Percentiles rank a stretch among this genome's conserved stretches.
Conservation (phyloP, 2,329 filamentous ascomycete species). For the Metarhizium brunneum region DNA sequence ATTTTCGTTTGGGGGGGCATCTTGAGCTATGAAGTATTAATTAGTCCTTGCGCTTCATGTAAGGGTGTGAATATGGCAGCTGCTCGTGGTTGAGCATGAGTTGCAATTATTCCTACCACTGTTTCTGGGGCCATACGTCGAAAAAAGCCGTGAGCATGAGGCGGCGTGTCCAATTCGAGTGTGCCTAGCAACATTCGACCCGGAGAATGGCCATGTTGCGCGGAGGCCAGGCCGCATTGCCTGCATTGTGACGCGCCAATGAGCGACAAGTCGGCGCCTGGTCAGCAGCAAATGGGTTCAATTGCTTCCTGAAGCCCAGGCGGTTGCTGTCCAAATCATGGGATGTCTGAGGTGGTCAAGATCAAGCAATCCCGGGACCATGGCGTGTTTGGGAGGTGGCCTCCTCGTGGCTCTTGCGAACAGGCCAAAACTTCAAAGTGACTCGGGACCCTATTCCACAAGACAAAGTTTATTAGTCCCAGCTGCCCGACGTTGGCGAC, state of each 20-base stretch:
- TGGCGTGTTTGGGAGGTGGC: neutral
- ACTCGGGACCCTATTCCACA: neutral
- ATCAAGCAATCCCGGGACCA: neutral
- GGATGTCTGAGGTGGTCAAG: neutral
- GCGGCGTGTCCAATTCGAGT: neutral
- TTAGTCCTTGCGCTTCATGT: neutral
- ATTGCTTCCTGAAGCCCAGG: neutral
- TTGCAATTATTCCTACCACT: neutral
- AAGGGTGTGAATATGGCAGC: neutral
- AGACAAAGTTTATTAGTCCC: neutral
- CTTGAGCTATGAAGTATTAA: neutral
- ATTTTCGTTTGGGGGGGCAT: neutral
- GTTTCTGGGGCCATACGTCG: neutral
- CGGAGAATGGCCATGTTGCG: constrained; percentile 1
- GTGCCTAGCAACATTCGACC: neutral
- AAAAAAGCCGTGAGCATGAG: neutral
- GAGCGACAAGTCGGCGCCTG: neutral
- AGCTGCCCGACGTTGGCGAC: neutral
- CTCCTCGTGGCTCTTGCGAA: neutral
- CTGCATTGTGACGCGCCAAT: constrained; percentile 1
- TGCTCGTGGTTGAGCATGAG: neutral
- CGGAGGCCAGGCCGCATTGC: neutral
- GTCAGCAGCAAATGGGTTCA: too few relatives aligned
- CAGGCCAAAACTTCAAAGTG: neutral
- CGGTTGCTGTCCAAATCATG: neutral